Evolutionary conservation across 805 yeast genomes (phyloP).

Genomic region (Saccharomycopsis schoenii): DNA sequence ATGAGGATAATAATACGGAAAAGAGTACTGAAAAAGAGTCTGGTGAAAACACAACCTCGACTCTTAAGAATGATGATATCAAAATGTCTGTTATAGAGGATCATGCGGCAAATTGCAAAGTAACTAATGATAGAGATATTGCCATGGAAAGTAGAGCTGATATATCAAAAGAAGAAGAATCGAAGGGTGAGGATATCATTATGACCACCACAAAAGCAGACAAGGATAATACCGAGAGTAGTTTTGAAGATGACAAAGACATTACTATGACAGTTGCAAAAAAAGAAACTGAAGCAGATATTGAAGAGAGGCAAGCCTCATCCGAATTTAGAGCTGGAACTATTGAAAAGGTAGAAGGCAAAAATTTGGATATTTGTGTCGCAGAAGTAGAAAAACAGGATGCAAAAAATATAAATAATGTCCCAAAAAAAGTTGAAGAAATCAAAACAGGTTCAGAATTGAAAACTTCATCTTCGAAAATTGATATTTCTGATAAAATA

Average conservation of each 20-base stretch:
- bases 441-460: too few relatives aligned
- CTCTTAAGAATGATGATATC: not conserved
- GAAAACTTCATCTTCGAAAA: too few relatives aligned
- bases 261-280: not conserved
- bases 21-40: not conserved
- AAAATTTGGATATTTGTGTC: not conserved
- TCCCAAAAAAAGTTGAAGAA: too few relatives aligned
- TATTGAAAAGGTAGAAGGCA: not conserved
- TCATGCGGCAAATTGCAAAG: not conserved
- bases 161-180: not conserved
- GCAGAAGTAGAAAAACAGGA: too few relatives aligned
- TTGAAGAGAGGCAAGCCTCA: too few relatives aligned
- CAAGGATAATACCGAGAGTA: not conserved
- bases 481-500: too few relatives aligned
- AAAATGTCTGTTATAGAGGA: not conserved
- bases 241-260: not conserved
- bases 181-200: not conserved
- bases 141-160: not conserved
- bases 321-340: not conserved
- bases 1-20: constrained; percentile 4
- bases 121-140: not conserved
- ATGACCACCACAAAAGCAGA: not conserved
- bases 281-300: not conserved
- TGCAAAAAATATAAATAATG: too few relatives aligned
- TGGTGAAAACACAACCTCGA: not conserved